phyloP scores from a whole-genome alignment of 2,329 filamentous ascomycete species.

The Emericellopsis atlantica region DNA sequence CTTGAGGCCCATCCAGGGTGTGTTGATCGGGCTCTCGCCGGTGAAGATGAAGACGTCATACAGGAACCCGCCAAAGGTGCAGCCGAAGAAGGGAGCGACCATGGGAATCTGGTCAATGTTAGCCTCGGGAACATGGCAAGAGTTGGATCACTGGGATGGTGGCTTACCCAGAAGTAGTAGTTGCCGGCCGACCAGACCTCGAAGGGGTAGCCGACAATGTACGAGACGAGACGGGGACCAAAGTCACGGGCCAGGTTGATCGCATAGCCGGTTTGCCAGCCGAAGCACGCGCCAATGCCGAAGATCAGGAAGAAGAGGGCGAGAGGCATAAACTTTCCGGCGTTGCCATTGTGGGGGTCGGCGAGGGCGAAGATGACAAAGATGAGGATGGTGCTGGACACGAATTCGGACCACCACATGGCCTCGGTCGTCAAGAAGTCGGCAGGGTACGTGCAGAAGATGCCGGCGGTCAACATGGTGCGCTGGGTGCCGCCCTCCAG shows the following conservation, averaged over 20 bases:
- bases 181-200: slow-evolving; percentile 55
- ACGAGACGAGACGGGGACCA: slow-evolving; percentile 53
- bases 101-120: slow-evolving; percentile 46
- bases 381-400: slow-evolving; percentile 55
- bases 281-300: slow-evolving; percentile 60
- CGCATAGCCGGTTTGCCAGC: slow-evolving; percentile 66
- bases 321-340: slow-evolving; percentile 42
- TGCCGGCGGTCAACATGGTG: slow-evolving; percentile 48
- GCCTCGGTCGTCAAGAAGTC: slow-evolving; percentile 51
- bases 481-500: slow-evolving; percentile 45
- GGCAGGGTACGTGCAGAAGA: slow-evolving; percentile 61
- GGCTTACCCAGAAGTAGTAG: slow-evolving; percentile 60
- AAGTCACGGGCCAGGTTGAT: slow-evolving; percentile 66
- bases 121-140: background rate
- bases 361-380: slow-evolving; percentile 61
- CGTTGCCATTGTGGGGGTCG: slow-evolving; percentile 42
- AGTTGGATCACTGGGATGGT: background rate
- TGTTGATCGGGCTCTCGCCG: slow-evolving; percentile 58
- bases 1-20: slow-evolving; percentile 50
- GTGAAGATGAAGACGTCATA: slow-evolving; percentile 60
- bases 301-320: slow-evolving; percentile 62
- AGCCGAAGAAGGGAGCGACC: slow-evolving; percentile 56
- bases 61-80: slow-evolving; percentile 49
- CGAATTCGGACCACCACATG: slow-evolving; percentile 61
- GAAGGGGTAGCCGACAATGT: slow-evolving; percentile 53